These are phyloP conservation scores for Fonsecaea monophora DNA, from an alignment of 2,329 filamentous ascomycete genomes.

Conservation along the genomic window DNA sequence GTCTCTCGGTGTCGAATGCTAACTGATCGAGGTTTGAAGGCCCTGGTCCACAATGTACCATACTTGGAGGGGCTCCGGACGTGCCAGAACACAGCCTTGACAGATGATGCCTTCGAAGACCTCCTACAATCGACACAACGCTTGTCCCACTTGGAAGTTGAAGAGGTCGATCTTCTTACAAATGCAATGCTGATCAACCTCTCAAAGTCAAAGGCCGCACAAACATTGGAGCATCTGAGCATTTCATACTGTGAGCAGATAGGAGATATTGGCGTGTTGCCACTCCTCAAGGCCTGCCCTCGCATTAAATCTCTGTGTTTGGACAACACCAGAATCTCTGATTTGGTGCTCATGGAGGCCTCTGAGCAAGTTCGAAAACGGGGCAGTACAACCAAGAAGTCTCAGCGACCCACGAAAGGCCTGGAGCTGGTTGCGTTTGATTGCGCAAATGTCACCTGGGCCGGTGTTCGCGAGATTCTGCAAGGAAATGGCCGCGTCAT, in stretches of 20 bases:
- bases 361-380: constrained; percentile 77
- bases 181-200: constrained; percentile 77
- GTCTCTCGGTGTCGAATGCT: constrained; percentile 78
- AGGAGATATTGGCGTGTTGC: constrained; percentile 82
- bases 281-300: constrained; percentile 76
- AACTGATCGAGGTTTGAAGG: constrained; percentile 73
- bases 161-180: constrained; percentile 79
- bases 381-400: constrained; percentile 55
- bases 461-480: constrained; percentile 83
- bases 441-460: constrained; percentile 91
- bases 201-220: constrained; percentile 75
- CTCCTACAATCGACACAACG: constrained; percentile 77
- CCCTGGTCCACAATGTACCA: constrained; percentile 76
- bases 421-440: constrained; percentile 86
- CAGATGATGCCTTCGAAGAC: constrained; percentile 73
- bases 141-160: constrained; percentile 86
- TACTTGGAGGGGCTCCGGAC: constrained; percentile 82
- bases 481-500: constrained; percentile 79
- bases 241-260: constrained; percentile 89
- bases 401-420: constrained; percentile 62
- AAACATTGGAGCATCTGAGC: constrained; percentile 76
- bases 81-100: constrained; percentile 75
- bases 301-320: constrained; percentile 76
- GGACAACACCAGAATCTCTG: constrained; percentile 91
- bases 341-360: constrained; percentile 84